These are phyloP conservation scores for Lachnellula occidentalis DNA, from an alignment of 2,329 filamentous ascomycete genomes.

Conservation along the genomic window DNA sequence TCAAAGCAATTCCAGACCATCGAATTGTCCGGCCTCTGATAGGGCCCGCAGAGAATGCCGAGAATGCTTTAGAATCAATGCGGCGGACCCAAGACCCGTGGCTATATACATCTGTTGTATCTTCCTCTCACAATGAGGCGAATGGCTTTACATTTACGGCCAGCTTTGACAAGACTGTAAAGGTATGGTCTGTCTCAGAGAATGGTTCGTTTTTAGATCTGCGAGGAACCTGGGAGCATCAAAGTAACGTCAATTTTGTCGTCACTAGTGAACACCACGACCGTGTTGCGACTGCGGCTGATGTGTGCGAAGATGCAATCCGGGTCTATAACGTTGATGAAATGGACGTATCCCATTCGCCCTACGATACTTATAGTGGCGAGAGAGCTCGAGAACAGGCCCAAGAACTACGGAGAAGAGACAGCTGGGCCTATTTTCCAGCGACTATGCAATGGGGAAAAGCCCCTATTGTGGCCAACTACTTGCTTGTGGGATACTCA, in stretches of 20 bases:
- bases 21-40: slow-evolving; percentile 50
- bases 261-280: slow-evolving; percentile 41
- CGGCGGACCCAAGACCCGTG: slow-evolving; percentile 54
- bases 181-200: slow-evolving; percentile 46
- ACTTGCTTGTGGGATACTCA: slow-evolving; percentile 58
- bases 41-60: slow-evolving; percentile 36
- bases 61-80: slow-evolving; percentile 53
- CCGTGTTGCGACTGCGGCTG: slow-evolving; percentile 54
- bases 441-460: slow-evolving; percentile 59
- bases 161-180: slow-evolving; percentile 57
- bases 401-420: slow-evolving; percentile 15
- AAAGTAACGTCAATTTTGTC: slow-evolving; percentile 58
- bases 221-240: slow-evolving; percentile 49
- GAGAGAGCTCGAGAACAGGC: slow-evolving; percentile 21
- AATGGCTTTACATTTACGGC: slow-evolving; percentile 50
- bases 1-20: slow-evolving; percentile 52
- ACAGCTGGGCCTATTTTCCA: slow-evolving; percentile 57
- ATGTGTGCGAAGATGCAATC: slow-evolving; percentile 48
- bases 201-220: slow-evolving; percentile 38
- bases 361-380: slow-evolving; percentile 26
- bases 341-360: slow-evolving; percentile 30
- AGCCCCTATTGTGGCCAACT: slow-evolving; percentile 39
- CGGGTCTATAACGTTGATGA: slow-evolving; percentile 47
- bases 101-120: slow-evolving; percentile 59
- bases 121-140: slow-evolving; percentile 48